A percentile compares a stretch with the other conserved stretches of the same genome.
Conservation (phyloP, 78 protist genomes). For the Dictyostelium capitatum region DNA sequence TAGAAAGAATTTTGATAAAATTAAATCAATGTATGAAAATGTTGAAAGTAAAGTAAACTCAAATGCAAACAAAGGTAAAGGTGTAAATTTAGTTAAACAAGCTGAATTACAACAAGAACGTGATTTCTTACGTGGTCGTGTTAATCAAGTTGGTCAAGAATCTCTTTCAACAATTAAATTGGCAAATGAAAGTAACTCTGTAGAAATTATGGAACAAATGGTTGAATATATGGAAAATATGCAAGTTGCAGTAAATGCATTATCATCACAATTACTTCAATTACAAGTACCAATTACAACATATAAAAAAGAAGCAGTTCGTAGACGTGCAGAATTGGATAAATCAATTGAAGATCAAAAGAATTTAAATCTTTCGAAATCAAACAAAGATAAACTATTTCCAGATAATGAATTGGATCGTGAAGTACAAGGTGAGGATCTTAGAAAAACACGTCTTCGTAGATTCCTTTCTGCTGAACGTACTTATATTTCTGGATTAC, state of each 20-base stretch:
- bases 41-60: conserved; percentile 21
- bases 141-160: conserved; percentile 40
- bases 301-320: conserved; percentile 54
- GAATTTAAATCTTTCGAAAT: neutral
- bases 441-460: conserved; percentile 36
- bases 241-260: neutral
- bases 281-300: conserved; percentile 23
- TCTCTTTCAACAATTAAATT: conserved; percentile 35
- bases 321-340: conserved; percentile 47
- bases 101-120: conserved; percentile 77
- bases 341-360: conserved; percentile 49
- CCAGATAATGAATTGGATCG: neutral
- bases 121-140: conserved; percentile 37
- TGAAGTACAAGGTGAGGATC: conserved; percentile 63
- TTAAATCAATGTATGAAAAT: conserved; percentile 44
- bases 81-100: conserved; percentile 66
- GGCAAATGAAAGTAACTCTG: conserved; percentile 52
- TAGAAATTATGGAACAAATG: conserved; percentile 70
- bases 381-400: neutral
- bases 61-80: conserved; percentile 61
- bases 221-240: conserved; percentile 62
- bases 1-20: conserved; percentile 67
- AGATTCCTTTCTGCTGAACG: conserved; percentile 50
- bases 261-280: conserved; percentile 17
- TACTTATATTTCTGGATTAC: conserved; percentile 28